Base-by-base conservation (phyloP, 257 asterid species). In the Scutellaria baicalensis region DNA sequence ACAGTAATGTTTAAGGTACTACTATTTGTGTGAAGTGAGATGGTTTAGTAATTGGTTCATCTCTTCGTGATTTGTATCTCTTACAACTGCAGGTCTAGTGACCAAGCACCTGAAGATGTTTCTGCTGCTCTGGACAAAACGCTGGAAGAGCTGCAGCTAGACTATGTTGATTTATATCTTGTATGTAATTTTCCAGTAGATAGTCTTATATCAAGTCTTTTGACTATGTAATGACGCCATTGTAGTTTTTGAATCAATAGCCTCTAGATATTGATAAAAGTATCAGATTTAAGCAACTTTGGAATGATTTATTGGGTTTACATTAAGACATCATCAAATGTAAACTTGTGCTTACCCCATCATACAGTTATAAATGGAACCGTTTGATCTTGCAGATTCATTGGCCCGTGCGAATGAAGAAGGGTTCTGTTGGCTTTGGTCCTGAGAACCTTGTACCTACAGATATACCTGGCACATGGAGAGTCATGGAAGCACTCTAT, bases 91-190 rank as follows among this genome's bases (percentile, higher is more conserved):
- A 91, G 97, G 94, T 42, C 42, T 56, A 54, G 74, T 0, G 87
- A 86, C 68, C 94, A 91, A 23, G 84, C 88, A 54, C 95, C 95
- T 21, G 95, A 91, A 77, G 96, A 91, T 48, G 96, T 89, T 54
- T 84, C 90, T 1, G 76, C 52, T 16, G 92, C 93, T 43, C 68
- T 91, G 27, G 77, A 68, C 49, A 74, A 44, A 74, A 85, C 97
- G 10, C 73, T 91, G 75, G 66, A 84, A 73, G 95, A 91, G 6
- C 78, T 89, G 85, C 93, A 89, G 59, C 93, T 91, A 52, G 91
- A 87, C 63, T 89, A 87, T 63, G 64, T 91, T 68, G 96, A 91
- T 72, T 58, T 91, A 74, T 91, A 84, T 81, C 96, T 91, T 9
- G 97, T 91, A 78, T 17, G 91, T 70, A 35, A 11, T 54, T 40